These are phyloP conservation scores for Rugosomyces carneus DNA, from an alignment of 1,284 basidiomycete genomes.

Conservation along the genomic window DNA sequence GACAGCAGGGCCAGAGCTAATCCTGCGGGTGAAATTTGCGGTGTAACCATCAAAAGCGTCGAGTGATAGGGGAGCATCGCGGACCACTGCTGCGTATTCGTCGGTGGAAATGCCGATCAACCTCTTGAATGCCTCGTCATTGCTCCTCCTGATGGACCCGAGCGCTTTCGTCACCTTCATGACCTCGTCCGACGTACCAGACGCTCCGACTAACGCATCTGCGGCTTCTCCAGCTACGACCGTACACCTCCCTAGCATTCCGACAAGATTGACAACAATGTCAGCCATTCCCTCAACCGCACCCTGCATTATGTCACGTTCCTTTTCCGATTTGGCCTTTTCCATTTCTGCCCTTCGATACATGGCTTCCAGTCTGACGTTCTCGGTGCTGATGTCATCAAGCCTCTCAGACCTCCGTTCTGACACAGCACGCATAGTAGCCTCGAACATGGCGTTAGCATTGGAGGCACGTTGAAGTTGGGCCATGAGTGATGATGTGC, in stretches of 20 bases:
- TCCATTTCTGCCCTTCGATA: slow-evolving; percentile 71
- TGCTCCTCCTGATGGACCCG: slow-evolving; percentile 54
- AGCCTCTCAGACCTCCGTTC: slow-evolving; percentile 76
- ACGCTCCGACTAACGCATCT: slow-evolving; percentile 42
- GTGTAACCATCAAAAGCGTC: slow-evolving; percentile 41
- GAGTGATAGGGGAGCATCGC: slow-evolving; percentile 30
- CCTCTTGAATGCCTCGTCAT: slow-evolving; percentile 58
- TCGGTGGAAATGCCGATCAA: slow-evolving; percentile 62
- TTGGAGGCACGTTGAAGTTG: slow-evolving; percentile 69
- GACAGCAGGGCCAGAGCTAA: slow-evolving; percentile 42
- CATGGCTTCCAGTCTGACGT: slow-evolving; percentile 67
- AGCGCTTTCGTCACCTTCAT: slow-evolving; percentile 36
- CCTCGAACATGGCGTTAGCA: slow-evolving; percentile 76
- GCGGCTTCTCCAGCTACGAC: slow-evolving; percentile 68
- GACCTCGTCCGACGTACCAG: slow-evolving; percentile 34
- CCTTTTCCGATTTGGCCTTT: slow-evolving; percentile 60
- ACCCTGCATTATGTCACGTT: slow-evolving; percentile 61
- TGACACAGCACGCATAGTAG: slow-evolving; percentile 73
- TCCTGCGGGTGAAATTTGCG: slow-evolving; percentile 32
- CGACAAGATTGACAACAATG: slow-evolving; percentile 64
- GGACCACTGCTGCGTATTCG: slow-evolving; percentile 38
- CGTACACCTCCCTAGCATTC: slow-evolving; percentile 77
- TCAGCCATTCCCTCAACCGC: slow-evolving; percentile 63
- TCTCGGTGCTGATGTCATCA: slow-evolving; percentile 68
- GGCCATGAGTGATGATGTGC: slow-evolving; percentile 54